These are phyloP conservation scores for Kernera saxatilis DNA, from an alignment of 345 rosid genomes.

Conservation along the genomic window DNA sequence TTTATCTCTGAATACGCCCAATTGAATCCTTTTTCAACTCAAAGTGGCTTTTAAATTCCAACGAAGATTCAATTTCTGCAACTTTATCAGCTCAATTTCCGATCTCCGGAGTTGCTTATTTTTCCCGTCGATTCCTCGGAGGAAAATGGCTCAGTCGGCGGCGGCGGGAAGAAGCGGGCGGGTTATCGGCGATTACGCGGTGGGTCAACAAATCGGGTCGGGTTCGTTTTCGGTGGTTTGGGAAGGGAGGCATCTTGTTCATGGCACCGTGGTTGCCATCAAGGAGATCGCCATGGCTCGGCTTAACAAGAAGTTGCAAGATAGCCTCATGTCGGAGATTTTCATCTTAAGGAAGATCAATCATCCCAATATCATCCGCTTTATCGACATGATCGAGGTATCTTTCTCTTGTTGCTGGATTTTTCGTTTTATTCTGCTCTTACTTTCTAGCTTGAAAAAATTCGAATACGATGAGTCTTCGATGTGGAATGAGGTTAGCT, in stretches of 20 bases:
- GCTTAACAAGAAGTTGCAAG: constrained; percentile 80
- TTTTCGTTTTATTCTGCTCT: not conserved
- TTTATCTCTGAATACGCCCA: constrained; percentile 28
- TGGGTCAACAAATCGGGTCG: constrained; percentile 83
- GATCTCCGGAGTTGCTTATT: constrained; percentile 19
- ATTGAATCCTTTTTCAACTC: constrained; percentile 19
- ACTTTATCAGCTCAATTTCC: constrained; percentile 13
- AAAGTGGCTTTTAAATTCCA: constrained; percentile 19
- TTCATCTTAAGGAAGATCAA: constrained; percentile 60
- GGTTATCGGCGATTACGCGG: constrained; percentile 78
- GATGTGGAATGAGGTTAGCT: not conserved
- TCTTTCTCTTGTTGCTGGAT: not conserved
- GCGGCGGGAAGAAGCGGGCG: constrained; percentile 42
- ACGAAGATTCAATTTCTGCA: constrained; percentile 13
- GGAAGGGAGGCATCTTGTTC: constrained; percentile 86
- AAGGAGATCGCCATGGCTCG: constrained; percentile 75
- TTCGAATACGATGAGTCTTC: not conserved
- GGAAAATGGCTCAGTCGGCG: constrained; percentile 57
- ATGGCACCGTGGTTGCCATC: constrained; percentile 93
- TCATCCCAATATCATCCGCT: constrained; percentile 85
- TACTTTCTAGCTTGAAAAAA: not conserved
- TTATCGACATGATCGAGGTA: constrained; percentile 93
- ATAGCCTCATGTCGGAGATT: constrained; percentile 93
- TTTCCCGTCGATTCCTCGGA: not conserved
- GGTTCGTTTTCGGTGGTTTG: constrained; percentile 97